Evolutionary conservation across 768 basidiomycete genomes (phyloP), one percentile per base, ranked within the genome.

Genomic region (Pleurotus tuber-regium): DNA sequence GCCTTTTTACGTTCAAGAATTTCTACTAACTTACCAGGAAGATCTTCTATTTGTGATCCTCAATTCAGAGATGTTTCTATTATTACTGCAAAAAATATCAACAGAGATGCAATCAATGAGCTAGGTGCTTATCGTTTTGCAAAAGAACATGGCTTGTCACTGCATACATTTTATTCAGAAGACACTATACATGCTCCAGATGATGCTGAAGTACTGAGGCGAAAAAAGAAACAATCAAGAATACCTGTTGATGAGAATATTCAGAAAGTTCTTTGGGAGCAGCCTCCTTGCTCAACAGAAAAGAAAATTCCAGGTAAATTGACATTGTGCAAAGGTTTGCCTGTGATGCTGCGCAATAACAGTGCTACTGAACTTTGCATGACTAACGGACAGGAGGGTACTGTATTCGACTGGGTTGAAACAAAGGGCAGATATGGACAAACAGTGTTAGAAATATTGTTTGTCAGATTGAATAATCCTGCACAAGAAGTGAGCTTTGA

Each of bases 281-380:
- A 36, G 35, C 35, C 35, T 36, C n/a, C 35, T n/a, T 36, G 35
- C 35, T 36, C 35, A n/a, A 19, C 19, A 36, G 35, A 36, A n/a
- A 31, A 67, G 21, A 47, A 58, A 43, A 55, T 65, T 26, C 60
- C 67, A 9, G 65, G 62, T 16, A 62, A 63, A 29, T 49, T 75
- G 3, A 49, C 56, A 4, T 36, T 69, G 18, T 68, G 66, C 52
- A 23, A 63, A n/a, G 68, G 67, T 4, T 55, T 69, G 48, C 72
- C 73, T 18, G 56, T 71, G 1, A 66, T 69, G 51, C 63, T 71
- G 10, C 44, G 58, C 11, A 39, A 59, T 38, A 71, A 71, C 58
- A 51, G 52, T 43, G 67, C 69, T 1, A 67, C 65, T 25, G 66
- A 67, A 28, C 44, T 64, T 3, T 65, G 65, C 42, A 65, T 66